Percentiles rank a stretch among this genome's conserved stretches.
Evolutionary conservation across 441 rosid species (phyloP).

Genomic region (Pelargonium citronellum): DNA sequence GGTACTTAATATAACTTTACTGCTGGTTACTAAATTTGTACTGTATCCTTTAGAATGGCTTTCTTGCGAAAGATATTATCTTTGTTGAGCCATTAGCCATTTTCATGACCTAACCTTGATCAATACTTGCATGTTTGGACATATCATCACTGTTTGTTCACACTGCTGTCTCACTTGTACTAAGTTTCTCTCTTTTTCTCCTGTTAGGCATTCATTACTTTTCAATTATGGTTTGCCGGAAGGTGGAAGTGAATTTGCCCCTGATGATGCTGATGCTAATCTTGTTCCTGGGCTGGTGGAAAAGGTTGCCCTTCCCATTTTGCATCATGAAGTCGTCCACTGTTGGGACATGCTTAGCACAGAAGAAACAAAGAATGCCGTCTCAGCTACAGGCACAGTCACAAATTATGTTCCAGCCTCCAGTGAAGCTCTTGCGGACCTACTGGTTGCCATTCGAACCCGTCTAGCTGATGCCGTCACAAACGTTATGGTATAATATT

Average conservation of each 20-base stretch:
- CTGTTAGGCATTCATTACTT: constrained; percentile 73
- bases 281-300: constrained; percentile 83
- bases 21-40: too few relatives aligned
- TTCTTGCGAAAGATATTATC: too few relatives aligned
- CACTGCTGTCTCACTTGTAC: constrained; percentile 12
- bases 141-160: not conserved
- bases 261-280: constrained; percentile 73
- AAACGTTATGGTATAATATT: constrained; percentile 23
- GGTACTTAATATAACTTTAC: constrained; percentile 35
- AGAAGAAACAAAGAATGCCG: constrained; percentile 66
- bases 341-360: constrained; percentile 94
- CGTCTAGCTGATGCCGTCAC: constrained; percentile 72
- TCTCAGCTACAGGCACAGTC: constrained; percentile 75
- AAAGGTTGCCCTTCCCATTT: constrained; percentile 73
- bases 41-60: too few relatives aligned
- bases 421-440: constrained; percentile 58
- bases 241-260: constrained; percentile 51
- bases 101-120: too few relatives aligned
- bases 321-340: constrained; percentile 72
- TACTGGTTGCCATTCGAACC: constrained; percentile 53
- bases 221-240: constrained; percentile 72
- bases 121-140: too few relatives aligned
- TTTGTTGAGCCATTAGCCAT: too few relatives aligned
- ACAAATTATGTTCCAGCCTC: constrained; percentile 60
- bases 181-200: constrained; percentile 17